Base-by-base conservation (phyloP, 1,139 yeast species). In the Nakaseomyces uthaithaninus region DNA sequence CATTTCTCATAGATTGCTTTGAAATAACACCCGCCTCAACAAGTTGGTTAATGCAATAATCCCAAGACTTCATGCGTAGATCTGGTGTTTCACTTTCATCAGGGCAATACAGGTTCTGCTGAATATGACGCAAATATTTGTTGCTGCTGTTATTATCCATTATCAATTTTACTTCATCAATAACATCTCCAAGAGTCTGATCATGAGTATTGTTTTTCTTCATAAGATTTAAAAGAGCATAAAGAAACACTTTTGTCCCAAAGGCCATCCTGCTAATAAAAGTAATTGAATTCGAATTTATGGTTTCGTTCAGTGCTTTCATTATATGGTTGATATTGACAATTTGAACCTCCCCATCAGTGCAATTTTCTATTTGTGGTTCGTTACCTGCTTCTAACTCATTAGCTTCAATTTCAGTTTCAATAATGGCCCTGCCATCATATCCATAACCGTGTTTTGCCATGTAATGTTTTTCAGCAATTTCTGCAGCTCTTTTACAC, bases 401-500 rank as follows among this genome's bases (percentile, higher is more conserved):
- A 3, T 36, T 37, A 3, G 30, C 39, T 4, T 34, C 47, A 20
- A 38, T 39, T 22, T 38, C 35, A 11, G 31, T 42, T 11, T 36
- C 40, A 10, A 22, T 33, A 4, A 40, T 33, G 11, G 38, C 38
- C 20, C 42, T 41, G 7, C 57, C 57, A 37, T 52, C 59, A 41
- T 55, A 57, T 2, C 51, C 53, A 40, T 51, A 57, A 1, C 63
- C 63, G 42, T 57, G 54, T 26, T 61, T 62, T 15, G 52, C 50
- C 60, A 61, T 54, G 47, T 68, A 76, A 45, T 75, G 78, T 42
- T 62, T 62, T 53, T 84, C 94, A 0, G 96, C 95, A 28, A 89
- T 68, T 57, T 87, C 96, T 6, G 89, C 84, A 0, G 97, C 96
- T 45, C 97, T 67, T 34, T 93, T 72, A 56, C 95, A 84, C 12